phyloP scores from a whole-genome alignment of 768 basidiomycete species.

The Lentinula guzmanii region DNA sequence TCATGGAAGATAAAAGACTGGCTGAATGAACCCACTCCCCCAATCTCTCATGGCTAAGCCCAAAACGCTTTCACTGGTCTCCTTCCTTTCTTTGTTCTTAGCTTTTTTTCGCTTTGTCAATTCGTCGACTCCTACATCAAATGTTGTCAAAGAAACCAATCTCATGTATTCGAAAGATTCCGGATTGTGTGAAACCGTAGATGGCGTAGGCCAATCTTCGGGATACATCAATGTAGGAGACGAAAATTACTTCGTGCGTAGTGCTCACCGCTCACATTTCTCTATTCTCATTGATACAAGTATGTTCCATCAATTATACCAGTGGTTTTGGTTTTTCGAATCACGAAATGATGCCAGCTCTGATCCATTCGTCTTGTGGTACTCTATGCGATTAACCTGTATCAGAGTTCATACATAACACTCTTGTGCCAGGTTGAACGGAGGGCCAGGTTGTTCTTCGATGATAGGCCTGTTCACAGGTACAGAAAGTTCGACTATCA shows the following conservation, averaged over 20 bases:
- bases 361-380: conserved; percentile 42
- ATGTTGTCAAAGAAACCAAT: conserved; percentile 11
- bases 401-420: not conserved
- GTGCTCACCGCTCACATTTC: not conserved
- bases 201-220: conserved; percentile 31
- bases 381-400: not conserved
- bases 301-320: not conserved
- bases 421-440: conserved; percentile 22
- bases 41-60: not conserved
- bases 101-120: not conserved
- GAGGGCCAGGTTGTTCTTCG: conserved; percentile 33
- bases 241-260: conserved; percentile 37
- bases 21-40: not conserved
- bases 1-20: not conserved
- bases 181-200: conserved; percentile 40
- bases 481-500: not conserved
- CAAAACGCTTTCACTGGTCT: not conserved
- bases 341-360: conserved; percentile 34
- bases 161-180: conserved; percentile 23
- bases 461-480: conserved; percentile 46
- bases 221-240: conserved; percentile 37
- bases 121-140: not conserved
- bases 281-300: not conserved
- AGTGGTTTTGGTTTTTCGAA: conserved; percentile 51
- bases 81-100: not conserved